These are phyloP conservation scores for Dianthus caryophyllus DNA, from an alignment of 148 eudicot species.

Conservation along the genomic window DNA sequence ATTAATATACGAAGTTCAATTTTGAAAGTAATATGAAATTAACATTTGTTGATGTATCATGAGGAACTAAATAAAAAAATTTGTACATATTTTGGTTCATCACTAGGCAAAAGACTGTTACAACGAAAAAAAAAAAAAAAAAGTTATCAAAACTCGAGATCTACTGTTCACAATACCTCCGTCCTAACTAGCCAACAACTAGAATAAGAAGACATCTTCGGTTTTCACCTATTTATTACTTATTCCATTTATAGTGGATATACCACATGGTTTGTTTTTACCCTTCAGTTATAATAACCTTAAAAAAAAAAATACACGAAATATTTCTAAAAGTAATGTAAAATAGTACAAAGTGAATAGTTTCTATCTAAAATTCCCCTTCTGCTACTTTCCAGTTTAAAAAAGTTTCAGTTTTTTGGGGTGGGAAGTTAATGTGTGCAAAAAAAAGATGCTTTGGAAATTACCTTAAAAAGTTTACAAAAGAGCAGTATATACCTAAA, in stretches of 20 bases:
- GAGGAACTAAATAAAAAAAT: too few species aligned
- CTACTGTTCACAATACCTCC: too few species aligned
- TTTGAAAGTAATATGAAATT: too few species aligned
- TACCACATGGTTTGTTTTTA: constrained; percentile 5
- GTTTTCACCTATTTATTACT: too few species aligned
- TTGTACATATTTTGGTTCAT: too few species aligned
- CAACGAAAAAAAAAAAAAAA: too few species aligned
- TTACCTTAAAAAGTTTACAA: constrained; percentile 10
- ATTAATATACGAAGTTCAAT: too few species aligned
- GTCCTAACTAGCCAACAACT: too few species aligned
- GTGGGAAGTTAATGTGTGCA: constrained; percentile 7
- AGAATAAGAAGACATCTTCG: too few species aligned
- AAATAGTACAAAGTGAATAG: constrained; percentile 16
- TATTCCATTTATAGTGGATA: constrained; percentile 2
- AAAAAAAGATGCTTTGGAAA: constrained; percentile 3
- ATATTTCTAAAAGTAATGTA: not conserved
- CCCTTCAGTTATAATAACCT: not conserved
- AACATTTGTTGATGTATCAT: too few species aligned
- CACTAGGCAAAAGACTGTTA: too few species aligned
- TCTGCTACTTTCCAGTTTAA: not conserved
- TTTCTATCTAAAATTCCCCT: constrained; percentile 13
- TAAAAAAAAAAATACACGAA: not conserved
- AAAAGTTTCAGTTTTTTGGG: constrained; percentile 9
- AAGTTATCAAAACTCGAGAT: too few species aligned
- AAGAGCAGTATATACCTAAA: constrained; percentile 10